These are phyloP conservation scores for Aspergillus saccharolyticus DNA, from an alignment of 495 filamentous ascomycete species.

Conservation along the genomic window DNA sequence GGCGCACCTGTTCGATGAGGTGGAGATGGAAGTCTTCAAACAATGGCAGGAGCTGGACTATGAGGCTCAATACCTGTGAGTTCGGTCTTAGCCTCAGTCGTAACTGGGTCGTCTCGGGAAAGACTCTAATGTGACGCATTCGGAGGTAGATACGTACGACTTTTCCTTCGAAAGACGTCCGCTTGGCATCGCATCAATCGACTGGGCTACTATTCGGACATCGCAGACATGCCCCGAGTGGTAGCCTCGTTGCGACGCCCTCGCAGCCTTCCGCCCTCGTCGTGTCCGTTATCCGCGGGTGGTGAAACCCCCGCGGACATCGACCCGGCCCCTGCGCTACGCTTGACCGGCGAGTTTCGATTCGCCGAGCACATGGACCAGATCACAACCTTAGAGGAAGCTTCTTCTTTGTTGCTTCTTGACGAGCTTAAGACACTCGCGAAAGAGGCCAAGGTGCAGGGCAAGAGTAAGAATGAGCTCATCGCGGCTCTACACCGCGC, in stretches of 20 bases:
- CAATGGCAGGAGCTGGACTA: constrained; percentile 71
- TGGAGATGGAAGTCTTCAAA: constrained; percentile 72
- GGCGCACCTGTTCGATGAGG: constrained; percentile 75
- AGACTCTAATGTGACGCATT: constrained; percentile 2
- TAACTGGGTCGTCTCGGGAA: too few species aligned
- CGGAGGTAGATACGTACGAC: constrained; percentile 83
- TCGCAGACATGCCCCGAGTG: constrained; percentile 64
- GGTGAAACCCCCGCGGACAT: constrained; percentile 44
- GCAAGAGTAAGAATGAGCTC: constrained; percentile 84
- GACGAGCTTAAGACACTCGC: constrained; percentile 84
- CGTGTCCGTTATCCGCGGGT: constrained; percentile 18
- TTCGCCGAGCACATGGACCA: constrained; percentile 77
- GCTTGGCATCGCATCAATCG: constrained; percentile 83
- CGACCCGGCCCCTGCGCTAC: constrained; percentile 14
- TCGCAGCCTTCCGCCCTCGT: constrained; percentile 37
- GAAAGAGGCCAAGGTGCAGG: constrained; percentile 80
- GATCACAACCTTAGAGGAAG: constrained; percentile 80
- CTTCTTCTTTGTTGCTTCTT: constrained; percentile 69
- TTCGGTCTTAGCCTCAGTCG: constrained; percentile 4
- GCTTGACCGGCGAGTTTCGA: constrained; percentile 51
- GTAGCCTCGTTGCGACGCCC: constrained; percentile 50
- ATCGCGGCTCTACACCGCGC: constrained; percentile 62
- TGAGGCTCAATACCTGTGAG: constrained; percentile 88
- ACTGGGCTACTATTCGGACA: constrained; percentile 76
- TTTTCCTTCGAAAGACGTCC: constrained; percentile 93